Percentiles rank a stretch among this genome's conserved stretches.
Conservation (phyloP, 768 basidiomycete genomes). For the Leccinum disarticulatum region DNA sequence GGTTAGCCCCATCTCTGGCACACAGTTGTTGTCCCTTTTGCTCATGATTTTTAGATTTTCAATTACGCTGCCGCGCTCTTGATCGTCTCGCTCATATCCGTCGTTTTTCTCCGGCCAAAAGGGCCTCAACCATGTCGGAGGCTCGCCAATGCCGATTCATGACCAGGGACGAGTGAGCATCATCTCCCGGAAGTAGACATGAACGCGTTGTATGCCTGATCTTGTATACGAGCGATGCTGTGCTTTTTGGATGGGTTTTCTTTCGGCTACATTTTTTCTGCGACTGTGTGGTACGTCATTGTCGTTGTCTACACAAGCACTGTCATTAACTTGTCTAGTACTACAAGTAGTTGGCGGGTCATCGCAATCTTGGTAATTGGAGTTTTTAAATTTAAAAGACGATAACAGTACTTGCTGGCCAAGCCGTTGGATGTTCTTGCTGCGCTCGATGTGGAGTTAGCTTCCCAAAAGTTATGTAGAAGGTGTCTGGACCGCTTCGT, state of each 20-base stretch:
- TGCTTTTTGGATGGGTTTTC: background rate
- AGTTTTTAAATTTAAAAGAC: no score
- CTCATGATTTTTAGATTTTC: background rate
- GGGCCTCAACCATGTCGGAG: slow-evolving; percentile 20
- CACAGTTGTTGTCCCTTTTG: background rate
- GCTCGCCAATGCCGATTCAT: background rate
- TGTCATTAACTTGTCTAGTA: background rate
- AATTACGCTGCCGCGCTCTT: slow-evolving; percentile 24
- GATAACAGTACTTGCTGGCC: background rate
- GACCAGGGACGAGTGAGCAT: slow-evolving; percentile 25
- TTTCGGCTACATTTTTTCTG: background rate
- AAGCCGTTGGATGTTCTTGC: slow-evolving; percentile 9
- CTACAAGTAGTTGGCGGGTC: background rate
- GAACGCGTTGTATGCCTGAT: slow-evolving; percentile 23
- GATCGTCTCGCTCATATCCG: slow-evolving; percentile 16
- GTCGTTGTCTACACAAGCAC: no score
- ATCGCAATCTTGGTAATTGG: background rate
- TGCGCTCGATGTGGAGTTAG: slow-evolving; percentile 11
- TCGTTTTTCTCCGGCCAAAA: no score
- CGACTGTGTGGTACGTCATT: no score
- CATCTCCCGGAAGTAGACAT: slow-evolving; percentile 21
- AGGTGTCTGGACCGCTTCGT: background rate
- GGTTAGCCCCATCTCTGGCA: slow-evolving; percentile 7
- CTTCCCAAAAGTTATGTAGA: background rate
- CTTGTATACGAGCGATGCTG: background rate